These are phyloP conservation scores for Carex myosuroides DNA, from an alignment of 176 grass and related monocot genomes.

Conservation along the genomic window DNA sequence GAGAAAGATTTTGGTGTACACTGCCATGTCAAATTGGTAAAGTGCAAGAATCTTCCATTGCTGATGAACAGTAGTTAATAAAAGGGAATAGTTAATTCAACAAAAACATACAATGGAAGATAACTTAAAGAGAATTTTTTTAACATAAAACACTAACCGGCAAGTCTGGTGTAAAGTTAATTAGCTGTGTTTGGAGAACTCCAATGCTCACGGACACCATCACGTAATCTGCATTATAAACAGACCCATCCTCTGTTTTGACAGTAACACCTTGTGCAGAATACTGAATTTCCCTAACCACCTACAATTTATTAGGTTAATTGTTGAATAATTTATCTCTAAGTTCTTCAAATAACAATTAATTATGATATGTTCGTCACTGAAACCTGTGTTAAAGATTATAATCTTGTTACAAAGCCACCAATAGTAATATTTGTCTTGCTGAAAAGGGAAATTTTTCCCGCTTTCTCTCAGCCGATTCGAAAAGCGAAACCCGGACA, in stretches of 20 bases:
- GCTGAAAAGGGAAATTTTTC: too few relatives aligned
- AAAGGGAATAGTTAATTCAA: background rate
- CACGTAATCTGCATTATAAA: slow-evolving; percentile 42
- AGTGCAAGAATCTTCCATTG: slow-evolving; percentile 38
- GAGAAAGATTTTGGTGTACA: slow-evolving; percentile 75
- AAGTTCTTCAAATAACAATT: background rate
- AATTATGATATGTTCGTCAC: too few relatives aligned
- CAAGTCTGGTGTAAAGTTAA: slow-evolving; percentile 42
- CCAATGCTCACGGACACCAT: slow-evolving; percentile 49
- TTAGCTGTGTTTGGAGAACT: slow-evolving; percentile 56
- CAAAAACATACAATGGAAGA: background rate
- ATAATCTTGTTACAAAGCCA: too few relatives aligned
- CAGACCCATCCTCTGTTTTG: slow-evolving; percentile 36
- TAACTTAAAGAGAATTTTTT: background rate
- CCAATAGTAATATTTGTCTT: too few relatives aligned
- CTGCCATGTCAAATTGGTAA: slow-evolving; percentile 53
- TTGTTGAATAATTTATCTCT: background rate
- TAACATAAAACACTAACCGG: slow-evolving; percentile 32
- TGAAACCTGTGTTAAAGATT: too few relatives aligned
- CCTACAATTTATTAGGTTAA: slow-evolving; percentile 3
- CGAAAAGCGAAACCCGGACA: too few relatives aligned
- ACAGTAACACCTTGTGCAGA: slow-evolving; percentile 11
- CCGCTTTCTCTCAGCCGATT: too few relatives aligned
- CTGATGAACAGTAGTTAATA: background rate
- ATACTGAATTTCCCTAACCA: slow-evolving; percentile 34